Percentiles rank a stretch among this genome's conserved stretches.
phyloP scores from a whole-genome alignment of 768 basidiomycete species.

The Tulasnella sp. region DNA sequence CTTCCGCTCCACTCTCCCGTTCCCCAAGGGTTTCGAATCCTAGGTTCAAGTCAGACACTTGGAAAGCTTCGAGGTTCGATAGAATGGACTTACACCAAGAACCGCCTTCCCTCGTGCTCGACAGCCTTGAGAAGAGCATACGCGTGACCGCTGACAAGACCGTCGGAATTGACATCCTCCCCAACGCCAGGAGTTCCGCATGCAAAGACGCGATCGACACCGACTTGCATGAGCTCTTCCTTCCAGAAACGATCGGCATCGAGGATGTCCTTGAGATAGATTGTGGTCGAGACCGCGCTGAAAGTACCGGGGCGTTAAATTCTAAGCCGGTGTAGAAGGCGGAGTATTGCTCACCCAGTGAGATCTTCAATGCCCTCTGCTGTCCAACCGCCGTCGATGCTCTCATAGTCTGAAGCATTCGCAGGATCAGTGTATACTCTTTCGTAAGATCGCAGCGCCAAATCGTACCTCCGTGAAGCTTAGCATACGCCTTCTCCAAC shows the following conservation, averaged over 20 bases:
- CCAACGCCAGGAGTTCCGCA: slow-evolving; percentile 40
- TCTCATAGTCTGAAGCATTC: slow-evolving; percentile 43
- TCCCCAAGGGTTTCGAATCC: slow-evolving; percentile 53
- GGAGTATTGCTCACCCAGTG: slow-evolving; percentile 44
- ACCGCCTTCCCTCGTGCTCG: slow-evolving; percentile 45
- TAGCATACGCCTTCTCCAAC: slow-evolving; percentile 49
- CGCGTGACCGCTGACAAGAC: slow-evolving; percentile 38
- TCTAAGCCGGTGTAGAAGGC: not conserved
- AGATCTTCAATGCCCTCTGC: slow-evolving; percentile 55
- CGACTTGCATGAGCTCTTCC: slow-evolving; percentile 51
- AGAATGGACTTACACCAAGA: slow-evolving; percentile 37
- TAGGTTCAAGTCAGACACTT: slow-evolving; percentile 18
- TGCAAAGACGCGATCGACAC: slow-evolving; percentile 50
- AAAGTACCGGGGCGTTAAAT: not conserved
- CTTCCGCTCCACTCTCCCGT: slow-evolving; percentile 44
- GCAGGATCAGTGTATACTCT: not conserved
- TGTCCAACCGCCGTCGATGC: slow-evolving; percentile 42
- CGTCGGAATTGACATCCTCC: slow-evolving; percentile 24
- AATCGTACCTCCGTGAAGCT: slow-evolving; percentile 39
- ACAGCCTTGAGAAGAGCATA: slow-evolving; percentile 48
- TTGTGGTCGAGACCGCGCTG: slow-evolving; percentile 22
- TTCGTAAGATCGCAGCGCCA: not conserved
- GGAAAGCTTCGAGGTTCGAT: not conserved
- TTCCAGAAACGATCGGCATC: slow-evolving; percentile 51
- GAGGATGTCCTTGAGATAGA: slow-evolving; percentile 42